These are phyloP conservation scores for Lyophyllum decastes DNA, from an alignment of 768 basidiomycete species.

Conservation along the genomic window DNA sequence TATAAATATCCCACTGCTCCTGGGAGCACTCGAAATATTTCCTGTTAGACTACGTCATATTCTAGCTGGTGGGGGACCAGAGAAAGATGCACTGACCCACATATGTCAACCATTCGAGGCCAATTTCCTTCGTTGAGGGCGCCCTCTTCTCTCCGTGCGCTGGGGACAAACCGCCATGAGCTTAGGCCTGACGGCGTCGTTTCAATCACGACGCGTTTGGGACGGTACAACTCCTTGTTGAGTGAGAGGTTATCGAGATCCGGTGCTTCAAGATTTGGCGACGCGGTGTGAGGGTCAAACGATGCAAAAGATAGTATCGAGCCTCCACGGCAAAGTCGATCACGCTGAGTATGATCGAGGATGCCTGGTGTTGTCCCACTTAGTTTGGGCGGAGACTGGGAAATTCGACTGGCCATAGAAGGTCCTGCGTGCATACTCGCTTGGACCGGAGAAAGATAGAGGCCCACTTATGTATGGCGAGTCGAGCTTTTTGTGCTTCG, in stretches of 20 bases:
- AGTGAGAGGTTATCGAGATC: conserved; percentile 42
- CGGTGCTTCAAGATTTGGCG: conserved; percentile 34
- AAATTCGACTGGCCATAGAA: conserved; percentile 14
- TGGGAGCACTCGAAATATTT: conserved; percentile 54
- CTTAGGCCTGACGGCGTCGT: conserved; percentile 52
- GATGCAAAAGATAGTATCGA: conserved; percentile 70
- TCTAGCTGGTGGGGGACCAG: conserved; percentile 1
- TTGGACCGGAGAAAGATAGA: background rate
- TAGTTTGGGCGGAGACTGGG: conserved; percentile 20
- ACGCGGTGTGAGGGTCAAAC: conserved; percentile 71
- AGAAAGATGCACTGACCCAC: conserved; percentile 58
- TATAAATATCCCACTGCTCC: conserved; percentile 88
- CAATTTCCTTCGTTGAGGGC: conserved; percentile 68
- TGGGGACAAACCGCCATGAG: conserved; percentile 80
- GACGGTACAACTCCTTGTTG: conserved; percentile 49
- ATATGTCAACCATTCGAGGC: conserved; percentile 67
- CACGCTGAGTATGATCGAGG: conserved; percentile 62
- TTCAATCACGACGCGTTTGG: conserved; percentile 78
- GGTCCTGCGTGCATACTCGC: conserved; percentile 15
- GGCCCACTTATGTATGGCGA: background rate
- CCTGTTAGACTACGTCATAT: conserved; percentile 32
- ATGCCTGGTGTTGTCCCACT: conserved; percentile 60
- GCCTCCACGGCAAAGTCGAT: conserved; percentile 63
- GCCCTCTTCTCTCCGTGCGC: conserved; percentile 57
- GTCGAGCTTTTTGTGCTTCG: conserved; percentile 19